Evolutionary conservation across 2,329 filamentous ascomycete species (phyloP).

Genomic region (Juglanconis sp.): DNA sequence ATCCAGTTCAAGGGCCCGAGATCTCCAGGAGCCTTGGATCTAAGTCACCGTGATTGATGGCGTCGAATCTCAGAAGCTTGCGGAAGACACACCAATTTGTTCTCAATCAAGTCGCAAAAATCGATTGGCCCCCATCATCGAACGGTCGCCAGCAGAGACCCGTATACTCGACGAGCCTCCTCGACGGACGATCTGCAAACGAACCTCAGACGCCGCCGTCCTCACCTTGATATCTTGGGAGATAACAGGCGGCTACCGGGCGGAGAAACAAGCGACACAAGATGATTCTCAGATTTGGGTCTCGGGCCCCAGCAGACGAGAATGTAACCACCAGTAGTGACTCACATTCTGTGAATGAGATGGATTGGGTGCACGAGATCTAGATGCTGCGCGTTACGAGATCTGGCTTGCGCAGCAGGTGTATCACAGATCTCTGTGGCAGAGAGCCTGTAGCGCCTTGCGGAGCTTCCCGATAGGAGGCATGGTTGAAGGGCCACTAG

Average conservation of each 20-base stretch:
- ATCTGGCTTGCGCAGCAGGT: not conserved
- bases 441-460: not conserved
- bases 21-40: conserved; percentile 1
- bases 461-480: not conserved
- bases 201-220: not conserved
- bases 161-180: not conserved
- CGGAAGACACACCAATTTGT: conserved; percentile 2
- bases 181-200: conserved; percentile 1
- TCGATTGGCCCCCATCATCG: not conserved
- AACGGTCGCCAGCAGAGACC: not conserved
- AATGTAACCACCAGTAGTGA: conserved; percentile 2
- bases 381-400: conserved; percentile 5
- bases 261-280: conserved; percentile 11
- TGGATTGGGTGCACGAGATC: conserved; percentile 1
- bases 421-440: not conserved
- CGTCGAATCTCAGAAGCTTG: conserved; percentile 1
- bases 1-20: not conserved
- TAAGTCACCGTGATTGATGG: not conserved
- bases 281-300: conserved; percentile 11
- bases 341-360: not conserved
- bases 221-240: not conserved
- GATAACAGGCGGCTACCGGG: conserved; percentile 1
- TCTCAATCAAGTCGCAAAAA: not conserved
- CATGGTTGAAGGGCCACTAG: not conserved
- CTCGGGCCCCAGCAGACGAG: conserved; percentile 7